Evolutionary conservation across 2,329 filamentous ascomycete species (phyloP), one percentile per base, ranked within the genome.

Genomic region (Berkeleyomyces basicola): DNA sequence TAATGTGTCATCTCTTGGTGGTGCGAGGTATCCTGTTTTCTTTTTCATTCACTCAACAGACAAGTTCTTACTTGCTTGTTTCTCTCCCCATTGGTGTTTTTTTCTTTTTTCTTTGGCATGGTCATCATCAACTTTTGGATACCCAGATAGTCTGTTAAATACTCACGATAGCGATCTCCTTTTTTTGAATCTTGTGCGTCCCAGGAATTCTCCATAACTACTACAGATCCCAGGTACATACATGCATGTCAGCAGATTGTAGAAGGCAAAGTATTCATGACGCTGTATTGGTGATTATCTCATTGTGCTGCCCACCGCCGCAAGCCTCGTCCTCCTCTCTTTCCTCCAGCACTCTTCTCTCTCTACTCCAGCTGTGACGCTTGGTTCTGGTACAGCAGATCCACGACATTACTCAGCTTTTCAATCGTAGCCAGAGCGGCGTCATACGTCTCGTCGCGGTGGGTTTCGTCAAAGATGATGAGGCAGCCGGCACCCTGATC

Each of bases 401-500:
- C 95, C 67, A 99, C 95, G 67, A 99, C 93, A 72, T 86, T 95
- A 78, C 90, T 92, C 74, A 99, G 76, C 83, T 96, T 97, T 73
- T 95, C 92, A 68, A 99, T 95, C 2, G 93, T 99, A 66, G 89
- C 85, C 70, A 99, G 78, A 3, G 95, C 95, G 10, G 91, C 87
- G 73, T 97, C 93, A 72, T 99, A 99, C 42, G 88, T 86, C 76
- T 92, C 86, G 73, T 99, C 93, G 67, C 91, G 83, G 72, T 95
- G 86, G 11, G 88, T 89, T 82, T 99, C 93, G 71, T 99, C 93
- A 71, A 86, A 99, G 69, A 99, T 90, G 74, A 96, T 96, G 72
- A 99, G 80, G 74, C 95, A 97, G 46, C 92, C 92, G n/a, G 90
- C 89, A 59, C 93, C 93, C 76, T 99, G 93, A 73, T 99, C 93